Evolutionary conservation across 176 grass and related monocot species (phyloP), one percentile per base, ranked within the genome.

Genomic region (Hyparrhenia diplandra): DNA sequence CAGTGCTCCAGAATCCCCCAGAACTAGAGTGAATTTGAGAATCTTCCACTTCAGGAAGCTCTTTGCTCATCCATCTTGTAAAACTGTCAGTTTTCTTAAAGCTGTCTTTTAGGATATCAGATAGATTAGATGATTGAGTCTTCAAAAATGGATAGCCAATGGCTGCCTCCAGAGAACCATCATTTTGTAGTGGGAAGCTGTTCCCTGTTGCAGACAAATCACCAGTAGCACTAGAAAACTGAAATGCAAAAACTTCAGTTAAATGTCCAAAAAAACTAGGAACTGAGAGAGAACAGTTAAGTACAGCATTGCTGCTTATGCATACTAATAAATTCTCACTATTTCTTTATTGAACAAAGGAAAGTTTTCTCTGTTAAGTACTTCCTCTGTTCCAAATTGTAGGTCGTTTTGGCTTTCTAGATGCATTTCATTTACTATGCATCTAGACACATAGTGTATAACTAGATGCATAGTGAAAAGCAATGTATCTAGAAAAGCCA

Each of bases 21-120:
- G 94, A 93, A 49, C 80, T 85, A 57, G 88, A 93, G 51, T 89
- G 88, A 79, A 93, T 87, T 80, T 87, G 68, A n/a, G 90, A 90
- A 39, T 85, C 90, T 46, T 88, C 87, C 27, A 85, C 85, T 55
- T 92, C 93, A 30, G 30, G 73, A 65, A 97, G 67, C 55, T 93
- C 90, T 73, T 78, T 97, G 81, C 80, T 87, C 94, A 97, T 97
- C 94, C 94, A 97, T 83, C 86, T 92, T 67, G 86, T 89, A 79
- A 97, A 97, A 81, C 94, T 97, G 77, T 97, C 94, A 79, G 84
- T 73, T 65, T 91, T 93, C 82, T 93, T 86, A 85, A 97, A 88
- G 71, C 76, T 79, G 23, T 82, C 90, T 71, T 80, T 78, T 71
- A 81, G 71, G 60, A 87, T 58, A 74, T 82, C 74, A 67, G 90